Conservation (phyloP, 169 alveolate genomes). For the Plasmodium gaboni region DNA sequence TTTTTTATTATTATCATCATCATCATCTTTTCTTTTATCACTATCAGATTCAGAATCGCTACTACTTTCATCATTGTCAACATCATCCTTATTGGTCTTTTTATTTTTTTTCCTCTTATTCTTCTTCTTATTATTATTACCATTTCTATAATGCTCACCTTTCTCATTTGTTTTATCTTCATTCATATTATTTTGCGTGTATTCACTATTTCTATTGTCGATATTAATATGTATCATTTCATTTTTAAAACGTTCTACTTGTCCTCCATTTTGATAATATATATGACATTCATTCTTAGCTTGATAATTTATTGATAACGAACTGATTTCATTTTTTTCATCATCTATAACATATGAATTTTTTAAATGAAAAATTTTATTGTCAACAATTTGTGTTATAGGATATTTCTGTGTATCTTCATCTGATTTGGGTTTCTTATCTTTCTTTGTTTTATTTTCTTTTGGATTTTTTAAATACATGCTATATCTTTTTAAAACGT, state of each 20-base stretch:
- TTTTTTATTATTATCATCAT: not conserved
- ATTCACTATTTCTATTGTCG: not conserved
- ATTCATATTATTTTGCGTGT: not conserved
- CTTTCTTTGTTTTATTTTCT: not conserved
- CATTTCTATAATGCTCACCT: not conserved
- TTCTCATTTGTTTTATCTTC: not conserved
- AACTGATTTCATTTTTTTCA: not conserved
- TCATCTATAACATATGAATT: not conserved
- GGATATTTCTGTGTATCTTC: constrained; percentile 7
- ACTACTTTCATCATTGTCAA: not conserved
- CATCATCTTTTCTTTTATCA: not conserved
- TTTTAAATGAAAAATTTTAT: constrained; percentile 4
- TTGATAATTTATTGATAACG: not conserved
- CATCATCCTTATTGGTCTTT: not conserved
- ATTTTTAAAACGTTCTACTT: not conserved
- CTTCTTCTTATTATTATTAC: not conserved
- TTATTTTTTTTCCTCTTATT: constrained; percentile 1
- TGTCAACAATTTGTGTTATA: not conserved
- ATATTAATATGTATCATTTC: not conserved
- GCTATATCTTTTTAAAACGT: not conserved
- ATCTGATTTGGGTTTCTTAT: not conserved
- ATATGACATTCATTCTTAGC: too few species aligned
- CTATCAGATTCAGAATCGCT: not conserved
- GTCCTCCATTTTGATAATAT: not conserved
- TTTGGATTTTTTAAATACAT: not conserved